Base-by-base conservation (phyloP, 192 early-diverging fungal species). In the Umbelopsis ramanniana region DNA sequence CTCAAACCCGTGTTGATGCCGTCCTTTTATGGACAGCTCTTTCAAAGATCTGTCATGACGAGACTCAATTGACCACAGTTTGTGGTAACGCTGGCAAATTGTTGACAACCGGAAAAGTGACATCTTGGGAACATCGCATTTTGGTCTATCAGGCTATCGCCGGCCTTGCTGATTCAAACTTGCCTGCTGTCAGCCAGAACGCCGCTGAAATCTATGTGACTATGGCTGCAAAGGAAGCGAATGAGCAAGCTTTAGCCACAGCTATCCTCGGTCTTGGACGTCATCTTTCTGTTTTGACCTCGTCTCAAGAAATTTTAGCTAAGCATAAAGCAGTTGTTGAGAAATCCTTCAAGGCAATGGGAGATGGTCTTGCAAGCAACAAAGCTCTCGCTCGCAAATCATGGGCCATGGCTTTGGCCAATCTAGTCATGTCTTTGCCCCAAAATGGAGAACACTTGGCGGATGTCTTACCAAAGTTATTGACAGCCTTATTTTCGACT, bases 181-280 rank as follows among this genome's bases (percentile, higher is more conserved):
- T 82, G 6, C 75, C 88, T 15, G 68, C 78, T 7, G 74, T 83
- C 8, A 80, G 82, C 23, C 66, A 74, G 45, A 87, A 83, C 46
- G 82, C 90, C n/a, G 54, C 93, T 21, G 77, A 89, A n/a, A 85
- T 81, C 7, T 78, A 90, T 74, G 80, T 89, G 6, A 81, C 87
- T n/a, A 89, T 96, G 79, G 72, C 86, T 11, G 72, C 78, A 24
- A 96, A 95, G 78, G 95, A 97, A 76, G 85, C 88, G 14, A 89
- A 92, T 55, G 95, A 95, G 66, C 74, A 76, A 19, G 88, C 87
- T n/a, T 82, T 91, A 11, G 54, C 78, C 3, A 79, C 85, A 66
- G 83, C 89, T 53, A 88, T 95, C 26, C 70, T 85, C 21, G 88
- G 89, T 10, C 73, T 90, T 26, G 84, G 85, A 9, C 57, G 70